phyloP scores from a whole-genome alignment of 306 rosid genomes.

The Quercus robur region DNA sequence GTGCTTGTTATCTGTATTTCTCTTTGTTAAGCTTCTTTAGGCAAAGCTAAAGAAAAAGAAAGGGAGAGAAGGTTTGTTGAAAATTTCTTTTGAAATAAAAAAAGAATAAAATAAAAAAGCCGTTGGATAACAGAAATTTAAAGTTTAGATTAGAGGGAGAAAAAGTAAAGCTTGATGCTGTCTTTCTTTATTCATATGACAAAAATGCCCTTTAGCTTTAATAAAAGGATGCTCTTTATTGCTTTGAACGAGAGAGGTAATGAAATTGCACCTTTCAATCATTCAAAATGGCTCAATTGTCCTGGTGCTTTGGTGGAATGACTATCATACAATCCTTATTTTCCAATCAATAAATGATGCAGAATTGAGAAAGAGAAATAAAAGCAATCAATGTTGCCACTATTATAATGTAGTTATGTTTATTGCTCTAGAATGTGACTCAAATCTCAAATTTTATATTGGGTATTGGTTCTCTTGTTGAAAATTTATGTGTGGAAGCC shows the following conservation, averaged over 20 bases:
- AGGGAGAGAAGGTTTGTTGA: conserved; percentile 22
- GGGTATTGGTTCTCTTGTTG: not conserved
- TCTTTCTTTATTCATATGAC: conserved; percentile 52
- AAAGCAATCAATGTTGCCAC: conserved; percentile 16
- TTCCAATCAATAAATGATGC: conserved; percentile 2
- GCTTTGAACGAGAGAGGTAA: conserved; percentile 54
- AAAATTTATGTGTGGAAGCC: too few relatives aligned
- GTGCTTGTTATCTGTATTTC: conserved; percentile 30
- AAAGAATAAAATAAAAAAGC: conserved; percentile 32
- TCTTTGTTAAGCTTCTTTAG: conserved; percentile 47
- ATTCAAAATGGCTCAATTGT: conserved; percentile 52
- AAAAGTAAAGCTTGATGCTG: conserved; percentile 56
- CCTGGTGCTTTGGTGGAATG: conserved; percentile 32
- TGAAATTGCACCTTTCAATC: conserved; percentile 58
- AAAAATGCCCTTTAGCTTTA: conserved; percentile 85
- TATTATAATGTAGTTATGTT: conserved; percentile 10
- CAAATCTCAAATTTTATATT: not conserved
- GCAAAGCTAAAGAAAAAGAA: conserved; percentile 40
- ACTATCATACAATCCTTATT: conserved; percentile 16
- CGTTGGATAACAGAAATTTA: conserved; percentile 79
- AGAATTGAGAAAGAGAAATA: not conserved
- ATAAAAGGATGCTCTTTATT: conserved; percentile 63
- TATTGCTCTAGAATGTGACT: conserved; percentile 12
- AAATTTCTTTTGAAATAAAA: conserved; percentile 16
- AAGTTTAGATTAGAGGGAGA: conserved; percentile 53